Evolutionary conservation across 495 filamentous ascomycete species (phyloP), one percentile per base, ranked within the genome.

Genomic region (Penicillium lagena): DNA sequence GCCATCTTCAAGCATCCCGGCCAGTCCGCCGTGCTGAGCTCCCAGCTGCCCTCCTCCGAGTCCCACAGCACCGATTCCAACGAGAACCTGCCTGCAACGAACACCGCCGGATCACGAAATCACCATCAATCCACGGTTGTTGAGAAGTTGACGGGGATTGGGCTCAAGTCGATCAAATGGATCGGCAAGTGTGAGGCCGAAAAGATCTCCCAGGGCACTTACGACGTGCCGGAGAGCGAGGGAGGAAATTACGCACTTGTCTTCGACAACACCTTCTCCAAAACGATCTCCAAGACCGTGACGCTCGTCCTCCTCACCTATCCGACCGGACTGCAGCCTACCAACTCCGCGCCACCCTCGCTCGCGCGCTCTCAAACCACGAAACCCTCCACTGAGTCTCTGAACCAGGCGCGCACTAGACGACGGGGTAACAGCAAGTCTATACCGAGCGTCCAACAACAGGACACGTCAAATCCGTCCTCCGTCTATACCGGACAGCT

Each of bases 241-340:
- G 87, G 86, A 2, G 93, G 90, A 45, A 96, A 96, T 81, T 98
- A 94, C 64, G 93, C 89, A 29, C 74, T 98, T 43, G 87, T 97
- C 22, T 96, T 98, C 59, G 93, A 98, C 76, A 98, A 98, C 59
- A 98, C 94, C 29, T 97, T 97, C 62, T 94, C 90, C 39, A 97
- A 96, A 68, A 85, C 90, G 59, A 81, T 89, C 34, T 89, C 90
- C 40, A 98, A 98, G 67, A 95, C 86, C 33, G 87, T 87, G 10
- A 97, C 91, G 13, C 86, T 97, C 50, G 91, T 96, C 13, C 78
- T 97, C 35, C 76, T 97, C 51, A 96, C 89, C 11, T 96, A 97
- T 54, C 89, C 91, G 29, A 89, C 88, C 31, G 82, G 82, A 49
- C 72, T 82, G 11, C 85, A 89, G 14, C 93, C 94, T 0, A 87